These are phyloP conservation scores for Candolleomyces aberdarensis DNA, from an alignment of 768 basidiomycete species.

Conservation along the genomic window DNA sequence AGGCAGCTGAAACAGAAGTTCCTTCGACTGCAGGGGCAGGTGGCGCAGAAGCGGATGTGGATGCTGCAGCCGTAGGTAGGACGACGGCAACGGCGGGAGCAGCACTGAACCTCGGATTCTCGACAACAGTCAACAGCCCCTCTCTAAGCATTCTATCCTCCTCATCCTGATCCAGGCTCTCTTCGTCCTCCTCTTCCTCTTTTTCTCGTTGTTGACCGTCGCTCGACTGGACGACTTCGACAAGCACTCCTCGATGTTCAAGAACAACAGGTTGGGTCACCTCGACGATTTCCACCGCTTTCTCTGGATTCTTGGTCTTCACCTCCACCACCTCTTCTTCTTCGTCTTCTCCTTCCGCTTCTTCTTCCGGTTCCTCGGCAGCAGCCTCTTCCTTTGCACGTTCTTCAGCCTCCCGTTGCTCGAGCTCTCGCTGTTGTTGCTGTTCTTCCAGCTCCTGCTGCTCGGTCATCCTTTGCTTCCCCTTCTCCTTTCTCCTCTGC, in stretches of 20 bases:
- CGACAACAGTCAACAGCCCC: conserved; percentile 31
- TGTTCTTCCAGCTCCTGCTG: background rate
- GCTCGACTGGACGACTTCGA: too few relatives aligned
- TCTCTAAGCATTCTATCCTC: conserved; percentile 26
- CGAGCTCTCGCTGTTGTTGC: too few relatives aligned
- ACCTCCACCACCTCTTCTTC: conserved; percentile 25
- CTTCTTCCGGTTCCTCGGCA: background rate
- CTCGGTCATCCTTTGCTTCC: background rate
- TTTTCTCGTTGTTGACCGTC: too few relatives aligned
- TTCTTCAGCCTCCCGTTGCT: too few relatives aligned
- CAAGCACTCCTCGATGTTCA: too few relatives aligned
- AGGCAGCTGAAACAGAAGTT: too few relatives aligned
- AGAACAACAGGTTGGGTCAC: too few relatives aligned
- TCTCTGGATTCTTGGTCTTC: background rate
- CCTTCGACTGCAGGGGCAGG: too few relatives aligned
- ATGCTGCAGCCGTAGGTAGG: conserved; percentile 2
- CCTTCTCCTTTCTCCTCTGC: background rate
- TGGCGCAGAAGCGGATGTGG: background rate
- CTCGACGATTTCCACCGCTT: too few relatives aligned
- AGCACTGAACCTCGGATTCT: conserved; percentile 49
- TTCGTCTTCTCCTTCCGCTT: conserved; percentile 10
- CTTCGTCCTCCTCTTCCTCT: conserved; percentile 24
- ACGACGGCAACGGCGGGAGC: background rate
- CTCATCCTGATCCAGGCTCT: conserved; percentile 20
- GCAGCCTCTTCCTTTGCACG: too few relatives aligned